Evolutionary conservation across 2,329 filamentous ascomycete genomes (phyloP).

Genomic region (Cladosporium sp.): DNA sequence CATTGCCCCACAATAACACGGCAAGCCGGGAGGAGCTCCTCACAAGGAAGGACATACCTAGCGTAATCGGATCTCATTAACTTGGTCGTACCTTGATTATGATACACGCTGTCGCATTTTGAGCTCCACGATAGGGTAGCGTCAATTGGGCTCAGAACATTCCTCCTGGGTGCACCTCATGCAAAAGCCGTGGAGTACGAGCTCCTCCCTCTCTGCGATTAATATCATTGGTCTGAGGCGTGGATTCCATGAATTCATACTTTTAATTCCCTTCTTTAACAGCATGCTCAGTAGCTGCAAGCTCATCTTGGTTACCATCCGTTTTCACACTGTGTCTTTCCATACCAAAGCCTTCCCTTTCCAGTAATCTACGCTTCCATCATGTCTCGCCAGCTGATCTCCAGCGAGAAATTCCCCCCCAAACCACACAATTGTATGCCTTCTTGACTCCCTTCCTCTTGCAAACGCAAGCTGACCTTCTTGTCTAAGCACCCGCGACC

Average conservation of each 20-base stretch:
- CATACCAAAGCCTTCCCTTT: no score
- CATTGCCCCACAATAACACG: not conserved
- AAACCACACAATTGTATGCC: conserved; percentile 43
- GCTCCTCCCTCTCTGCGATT: not conserved
- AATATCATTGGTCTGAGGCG: no score
- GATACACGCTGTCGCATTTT: no score
- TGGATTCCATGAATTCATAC: no score
- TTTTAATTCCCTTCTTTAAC: no score
- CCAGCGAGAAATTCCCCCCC: conserved; percentile 41
- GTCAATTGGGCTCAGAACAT: no score
- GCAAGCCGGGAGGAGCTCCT: not conserved
- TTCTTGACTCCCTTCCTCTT: not conserved
- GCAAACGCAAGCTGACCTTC: not conserved
- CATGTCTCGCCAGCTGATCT: conserved; percentile 44
- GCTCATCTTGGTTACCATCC: no score
- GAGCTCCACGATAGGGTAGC: no score
- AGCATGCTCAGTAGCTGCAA: no score
- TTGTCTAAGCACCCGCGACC: conserved; percentile 33
- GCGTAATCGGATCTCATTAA: no score
- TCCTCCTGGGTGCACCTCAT: not conserved
- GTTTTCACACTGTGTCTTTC: no score
- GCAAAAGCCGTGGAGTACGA: not conserved
- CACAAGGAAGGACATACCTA: not conserved
- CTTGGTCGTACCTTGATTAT: no score
- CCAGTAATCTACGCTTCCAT: not conserved